phyloP scores from a whole-genome alignment of 257 asterid genomes.

The Fraxinus cuspidata region DNA sequence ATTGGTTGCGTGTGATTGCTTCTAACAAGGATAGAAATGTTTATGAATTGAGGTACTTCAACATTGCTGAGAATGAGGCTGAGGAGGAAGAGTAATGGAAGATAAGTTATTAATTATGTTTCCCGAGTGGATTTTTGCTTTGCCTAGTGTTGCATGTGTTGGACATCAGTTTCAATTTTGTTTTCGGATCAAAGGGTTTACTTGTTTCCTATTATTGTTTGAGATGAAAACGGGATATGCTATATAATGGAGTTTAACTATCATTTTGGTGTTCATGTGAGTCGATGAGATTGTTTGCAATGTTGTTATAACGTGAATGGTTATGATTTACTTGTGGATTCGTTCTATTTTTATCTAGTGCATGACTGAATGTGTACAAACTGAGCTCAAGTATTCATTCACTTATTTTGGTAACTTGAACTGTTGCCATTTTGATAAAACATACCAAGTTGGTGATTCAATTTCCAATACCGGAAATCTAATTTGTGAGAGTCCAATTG shows the following conservation, averaged over 20 bases:
- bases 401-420: background rate
- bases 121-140: background rate
- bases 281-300: too few species aligned
- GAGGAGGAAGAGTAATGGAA: conserved; percentile 45
- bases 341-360: too few species aligned
- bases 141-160: background rate
- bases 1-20: conserved; percentile 55
- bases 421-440: conserved; percentile 1
- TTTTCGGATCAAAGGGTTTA: background rate
- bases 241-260: background rate
- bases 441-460: conserved; percentile 9
- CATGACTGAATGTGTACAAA: too few species aligned
- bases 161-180: background rate
- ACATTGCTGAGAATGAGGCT: conserved; percentile 53
- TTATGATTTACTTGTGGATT: too few species aligned
- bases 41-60: conserved; percentile 54
- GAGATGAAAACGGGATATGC: background rate
- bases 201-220: background rate
- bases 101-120: background rate
- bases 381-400: too few species aligned
- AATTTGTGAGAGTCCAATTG: background rate
- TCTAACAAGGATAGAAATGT: conserved; percentile 53
- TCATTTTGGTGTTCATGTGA: too few species aligned
- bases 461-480: conserved; percentile 6
- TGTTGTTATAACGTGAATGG: too few species aligned